phyloP scores from a whole-genome alignment of 2,329 filamentous ascomycete species.

The Cryphonectria japonica region DNA sequence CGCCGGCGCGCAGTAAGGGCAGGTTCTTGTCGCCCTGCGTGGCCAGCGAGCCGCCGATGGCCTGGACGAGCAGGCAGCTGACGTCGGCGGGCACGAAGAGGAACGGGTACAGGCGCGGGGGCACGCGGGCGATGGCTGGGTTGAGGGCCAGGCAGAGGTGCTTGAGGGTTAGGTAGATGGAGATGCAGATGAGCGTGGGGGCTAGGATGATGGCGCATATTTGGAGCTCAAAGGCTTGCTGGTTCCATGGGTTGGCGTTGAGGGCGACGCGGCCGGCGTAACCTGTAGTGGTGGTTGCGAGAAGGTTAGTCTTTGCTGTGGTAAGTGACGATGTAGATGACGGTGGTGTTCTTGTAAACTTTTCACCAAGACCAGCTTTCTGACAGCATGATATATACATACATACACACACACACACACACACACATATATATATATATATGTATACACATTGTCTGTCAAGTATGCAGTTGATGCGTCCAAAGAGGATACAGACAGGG shows the following conservation, averaged over 20 bases:
- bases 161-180: slow-evolving; percentile 67
- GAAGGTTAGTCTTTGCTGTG: not conserved
- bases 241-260: slow-evolving; percentile 58
- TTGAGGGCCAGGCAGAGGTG: slow-evolving; percentile 57
- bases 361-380: not conserved
- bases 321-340: no score
- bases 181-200: slow-evolving; percentile 64
- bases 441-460: not conserved
- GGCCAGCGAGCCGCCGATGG: slow-evolving; percentile 60
- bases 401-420: not conserved
- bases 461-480: not conserved
- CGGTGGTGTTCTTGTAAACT: not conserved
- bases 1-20: slow-evolving; percentile 48
- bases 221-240: slow-evolving; percentile 59
- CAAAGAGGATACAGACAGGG: not conserved
- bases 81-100: slow-evolving; percentile 65
- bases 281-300: slow-evolving; percentile 40
- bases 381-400: not conserved
- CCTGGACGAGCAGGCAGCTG: slow-evolving; percentile 62
- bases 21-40: slow-evolving; percentile 47
- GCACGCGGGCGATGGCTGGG: slow-evolving; percentile 54
- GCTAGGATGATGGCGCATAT: slow-evolving; percentile 63
- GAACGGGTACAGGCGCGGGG: slow-evolving; percentile 56
- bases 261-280: slow-evolving; percentile 58
- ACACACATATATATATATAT: not conserved